Evolutionary conservation across 495 filamentous ascomycete species (phyloP).

Genomic region (Jackrogersella minutella): DNA sequence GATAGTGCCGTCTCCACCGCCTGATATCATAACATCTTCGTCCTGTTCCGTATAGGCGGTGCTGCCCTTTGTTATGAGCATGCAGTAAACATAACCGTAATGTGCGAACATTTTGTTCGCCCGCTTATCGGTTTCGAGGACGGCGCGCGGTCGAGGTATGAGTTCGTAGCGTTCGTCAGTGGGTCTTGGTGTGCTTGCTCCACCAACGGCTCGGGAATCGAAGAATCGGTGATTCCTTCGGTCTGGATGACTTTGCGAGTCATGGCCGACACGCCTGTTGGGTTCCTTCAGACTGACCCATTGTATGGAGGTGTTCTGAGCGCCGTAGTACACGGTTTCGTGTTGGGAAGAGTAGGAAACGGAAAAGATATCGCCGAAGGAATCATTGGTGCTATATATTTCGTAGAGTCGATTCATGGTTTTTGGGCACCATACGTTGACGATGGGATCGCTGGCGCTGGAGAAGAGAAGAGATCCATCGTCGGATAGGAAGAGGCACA

Average conservation of each 20-base stretch:
- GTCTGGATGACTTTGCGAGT: constrained; percentile 75
- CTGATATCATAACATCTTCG: constrained; percentile 85
- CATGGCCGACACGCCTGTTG: constrained; percentile 61
- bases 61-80: constrained; percentile 76
- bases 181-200: constrained; percentile 74
- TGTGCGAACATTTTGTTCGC: constrained; percentile 90
- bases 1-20: constrained; percentile 91
- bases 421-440: constrained; percentile 74
- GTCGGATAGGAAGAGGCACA: constrained; percentile 79
- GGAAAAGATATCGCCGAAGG: constrained; percentile 92
- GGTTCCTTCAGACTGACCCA: constrained; percentile 61
- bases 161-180: constrained; percentile 58
- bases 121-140: constrained; percentile 82
- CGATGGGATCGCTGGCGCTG: constrained; percentile 89
- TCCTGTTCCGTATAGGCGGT: constrained; percentile 67
- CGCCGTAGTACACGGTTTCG: constrained; percentile 87
- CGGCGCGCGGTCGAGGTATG: constrained; percentile 62
- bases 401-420: constrained; percentile 71
- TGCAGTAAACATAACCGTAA: constrained; percentile 94
- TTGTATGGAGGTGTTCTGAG: constrained; percentile 94
- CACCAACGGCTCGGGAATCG: constrained; percentile 86
- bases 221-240: constrained; percentile 92
- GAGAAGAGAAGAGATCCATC: constrained; percentile 85
- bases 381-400: constrained; percentile 90
- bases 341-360: constrained; percentile 81